Conservation (phyloP, 768 basidiomycete species). For the Lentinula raphanica region DNA sequence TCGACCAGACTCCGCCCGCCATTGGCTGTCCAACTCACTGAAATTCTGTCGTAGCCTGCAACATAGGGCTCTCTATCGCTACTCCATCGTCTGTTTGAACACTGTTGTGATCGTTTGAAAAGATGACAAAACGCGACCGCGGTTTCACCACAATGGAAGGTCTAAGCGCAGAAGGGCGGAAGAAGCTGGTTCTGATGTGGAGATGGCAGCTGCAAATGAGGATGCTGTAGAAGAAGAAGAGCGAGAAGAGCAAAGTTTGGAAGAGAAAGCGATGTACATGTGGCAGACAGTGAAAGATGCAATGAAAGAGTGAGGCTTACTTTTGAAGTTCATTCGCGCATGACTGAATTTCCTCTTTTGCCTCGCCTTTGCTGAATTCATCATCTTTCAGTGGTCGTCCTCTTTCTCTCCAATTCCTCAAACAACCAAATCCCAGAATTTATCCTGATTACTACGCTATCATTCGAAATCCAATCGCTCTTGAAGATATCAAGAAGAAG, state of each 20-base stretch:
- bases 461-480: constrained; percentile 77
- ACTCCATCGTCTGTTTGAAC: background rate
- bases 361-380: constrained; percentile 22
- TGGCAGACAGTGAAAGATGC: constrained; percentile 81
- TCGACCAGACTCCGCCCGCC: too few relatives aligned
- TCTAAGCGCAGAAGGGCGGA: constrained; percentile 47
- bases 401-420: constrained; percentile 62
- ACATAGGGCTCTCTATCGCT: background rate
- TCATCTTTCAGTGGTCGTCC: constrained; percentile 50
- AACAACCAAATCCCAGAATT: constrained; percentile 61
- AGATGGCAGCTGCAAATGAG: constrained; percentile 31
- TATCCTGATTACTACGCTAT: constrained; percentile 85
- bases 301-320: constrained; percentile 77
- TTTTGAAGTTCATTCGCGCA: constrained; percentile 18
- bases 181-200: constrained; percentile 34
- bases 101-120: background rate
- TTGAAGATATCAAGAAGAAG: constrained; percentile 84
- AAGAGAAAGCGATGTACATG: constrained; percentile 63
- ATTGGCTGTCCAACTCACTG: background rate
- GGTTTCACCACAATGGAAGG: constrained; percentile 32
- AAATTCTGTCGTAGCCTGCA: background rate
- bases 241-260: constrained; percentile 36
- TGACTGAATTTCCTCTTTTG: constrained; percentile 9
- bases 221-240: constrained; percentile 20
- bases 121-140: constrained; percentile 50